phyloP scores from a whole-genome alignment of 2,329 filamentous ascomycete genomes.

The Bretziella fagacearum region DNA sequence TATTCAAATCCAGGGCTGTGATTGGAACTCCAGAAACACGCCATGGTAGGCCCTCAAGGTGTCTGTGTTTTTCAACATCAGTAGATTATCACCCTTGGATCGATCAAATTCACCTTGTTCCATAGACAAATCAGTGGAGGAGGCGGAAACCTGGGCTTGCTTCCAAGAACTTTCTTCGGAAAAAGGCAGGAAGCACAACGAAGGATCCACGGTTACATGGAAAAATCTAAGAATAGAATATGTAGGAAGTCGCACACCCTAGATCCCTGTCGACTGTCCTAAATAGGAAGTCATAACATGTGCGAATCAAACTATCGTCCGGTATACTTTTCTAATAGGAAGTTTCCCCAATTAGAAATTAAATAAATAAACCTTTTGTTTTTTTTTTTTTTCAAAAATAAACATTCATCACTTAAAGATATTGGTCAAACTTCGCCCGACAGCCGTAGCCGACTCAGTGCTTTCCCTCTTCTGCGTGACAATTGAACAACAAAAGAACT shows the following conservation, averaged over 20 bases:
- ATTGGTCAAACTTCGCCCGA: not conserved
- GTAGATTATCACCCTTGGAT: too few relatives aligned
- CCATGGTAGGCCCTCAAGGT: not conserved
- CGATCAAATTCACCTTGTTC: too few relatives aligned
- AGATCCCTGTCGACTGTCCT: not conserved
- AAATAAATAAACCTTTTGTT: too few relatives aligned
- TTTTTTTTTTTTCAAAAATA: not conserved
- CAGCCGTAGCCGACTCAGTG: not conserved
- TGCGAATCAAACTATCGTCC: not conserved
- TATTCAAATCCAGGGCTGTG: not conserved
- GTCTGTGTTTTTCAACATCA: not conserved
- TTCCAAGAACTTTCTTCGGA: not conserved
- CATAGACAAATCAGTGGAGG: not conserved
- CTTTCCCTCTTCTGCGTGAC: not conserved
- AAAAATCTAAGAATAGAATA: not conserved
- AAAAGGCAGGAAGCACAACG: not conserved
- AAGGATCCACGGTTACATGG: not conserved
- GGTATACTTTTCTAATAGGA: not conserved
- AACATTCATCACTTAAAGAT: not conserved
- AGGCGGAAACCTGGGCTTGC: not conserved
- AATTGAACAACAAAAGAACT: not conserved
- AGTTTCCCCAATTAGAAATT: too few relatives aligned
- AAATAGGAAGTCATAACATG: not conserved
- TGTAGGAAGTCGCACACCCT: not conserved
- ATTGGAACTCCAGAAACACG: not conserved